Conservation (phyloP, 148 eudicot genomes). For the Fagopyrum tataricum region DNA sequence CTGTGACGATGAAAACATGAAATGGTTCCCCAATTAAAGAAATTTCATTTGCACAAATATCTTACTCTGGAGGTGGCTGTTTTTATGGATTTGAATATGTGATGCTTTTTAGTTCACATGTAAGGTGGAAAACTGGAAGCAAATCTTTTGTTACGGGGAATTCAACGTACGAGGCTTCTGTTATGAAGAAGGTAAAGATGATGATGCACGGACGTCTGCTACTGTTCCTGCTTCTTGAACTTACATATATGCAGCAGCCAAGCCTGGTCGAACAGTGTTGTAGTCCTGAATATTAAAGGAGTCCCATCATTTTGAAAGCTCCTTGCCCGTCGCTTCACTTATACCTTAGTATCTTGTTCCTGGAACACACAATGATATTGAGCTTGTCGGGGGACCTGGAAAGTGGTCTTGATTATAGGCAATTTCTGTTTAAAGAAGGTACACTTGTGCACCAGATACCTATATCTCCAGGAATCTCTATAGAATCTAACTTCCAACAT, state of each 20-base stretch:
- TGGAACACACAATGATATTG: too few relatives aligned
- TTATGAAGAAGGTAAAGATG: slow-evolving; percentile 26
- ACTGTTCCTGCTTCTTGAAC: slow-evolving; percentile 55
- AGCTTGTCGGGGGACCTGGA: too few relatives aligned
- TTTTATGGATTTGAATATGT: slow-evolving; percentile 60
- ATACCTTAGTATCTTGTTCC: too few relatives aligned
- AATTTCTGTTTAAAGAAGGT: slow-evolving; percentile 25
- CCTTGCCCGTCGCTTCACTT: slow-evolving; percentile 57
- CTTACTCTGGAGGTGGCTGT: slow-evolving; percentile 42
- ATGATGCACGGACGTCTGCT: slow-evolving; percentile 12
- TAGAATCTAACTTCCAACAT: slow-evolving; percentile 46
- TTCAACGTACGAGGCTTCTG: slow-evolving; percentile 30
- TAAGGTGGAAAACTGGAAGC: slow-evolving; percentile 65
- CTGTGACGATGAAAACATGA: slow-evolving; percentile 67
- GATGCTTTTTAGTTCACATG: slow-evolving; percentile 67
- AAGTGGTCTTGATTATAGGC: slow-evolving; percentile 39
- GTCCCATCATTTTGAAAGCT: slow-evolving; percentile 45
- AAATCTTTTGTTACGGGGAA: slow-evolving; percentile 50
- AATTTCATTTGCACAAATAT: slow-evolving; percentile 9
- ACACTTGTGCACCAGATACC: slow-evolving; percentile 34
- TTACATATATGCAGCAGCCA: slow-evolving; percentile 38
- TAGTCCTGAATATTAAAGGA: slow-evolving; percentile 53
- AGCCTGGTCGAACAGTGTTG: slow-evolving; percentile 49
- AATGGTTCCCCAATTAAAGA: slow-evolving; percentile 33
- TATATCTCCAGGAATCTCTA: slow-evolving; percentile 27